Evolutionary conservation across 2,329 filamentous ascomycete species (phyloP).

Genomic region (Metarhizium rileyi): DNA sequence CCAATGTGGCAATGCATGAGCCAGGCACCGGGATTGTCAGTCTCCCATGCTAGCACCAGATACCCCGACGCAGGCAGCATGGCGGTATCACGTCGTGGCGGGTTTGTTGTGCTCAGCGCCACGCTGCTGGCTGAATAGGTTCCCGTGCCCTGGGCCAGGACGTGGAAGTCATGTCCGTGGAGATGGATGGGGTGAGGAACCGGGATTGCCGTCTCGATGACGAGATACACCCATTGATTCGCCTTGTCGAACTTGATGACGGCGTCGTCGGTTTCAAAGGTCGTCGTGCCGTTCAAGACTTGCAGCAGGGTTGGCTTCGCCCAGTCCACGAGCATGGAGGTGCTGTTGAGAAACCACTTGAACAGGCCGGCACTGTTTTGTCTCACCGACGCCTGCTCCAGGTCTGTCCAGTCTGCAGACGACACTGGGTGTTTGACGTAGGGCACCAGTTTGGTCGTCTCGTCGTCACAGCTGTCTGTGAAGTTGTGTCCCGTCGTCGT

Average conservation of each 20-base stretch:
- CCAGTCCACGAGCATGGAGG: slow-evolving; percentile 22
- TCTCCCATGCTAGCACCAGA: slow-evolving; percentile 39
- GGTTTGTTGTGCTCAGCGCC: slow-evolving; percentile 24
- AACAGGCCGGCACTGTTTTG: no score
- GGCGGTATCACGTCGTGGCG: slow-evolving; percentile 42
- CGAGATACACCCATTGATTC: slow-evolving; percentile 21
- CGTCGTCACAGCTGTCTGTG: no score
- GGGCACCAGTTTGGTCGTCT: no score
- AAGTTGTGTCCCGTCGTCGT: background rate
- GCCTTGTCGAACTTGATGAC: slow-evolving; percentile 18
- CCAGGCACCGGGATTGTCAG: slow-evolving; percentile 40
- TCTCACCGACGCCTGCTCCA: no score
- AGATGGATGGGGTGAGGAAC: slow-evolving; percentile 27
- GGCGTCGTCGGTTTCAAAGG: slow-evolving; percentile 12
- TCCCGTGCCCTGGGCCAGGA: slow-evolving; percentile 16
- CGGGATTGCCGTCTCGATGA: slow-evolving; percentile 14
- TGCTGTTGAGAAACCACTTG: slow-evolving; percentile 16
- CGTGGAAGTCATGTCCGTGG: slow-evolving; percentile 25
- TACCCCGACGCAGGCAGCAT: slow-evolving; percentile 34
- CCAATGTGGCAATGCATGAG: slow-evolving; percentile 41
- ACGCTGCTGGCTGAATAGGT: slow-evolving; percentile 11
- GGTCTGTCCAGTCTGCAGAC: no score
- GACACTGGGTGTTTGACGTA: no score
- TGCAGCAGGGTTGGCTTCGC: slow-evolving; percentile 18
- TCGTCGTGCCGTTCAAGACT: slow-evolving; percentile 13